Evolutionary conservation across 331 rosid species (phyloP), one percentile per base, ranked within the genome.

Genomic region (Malus hybrid): DNA sequence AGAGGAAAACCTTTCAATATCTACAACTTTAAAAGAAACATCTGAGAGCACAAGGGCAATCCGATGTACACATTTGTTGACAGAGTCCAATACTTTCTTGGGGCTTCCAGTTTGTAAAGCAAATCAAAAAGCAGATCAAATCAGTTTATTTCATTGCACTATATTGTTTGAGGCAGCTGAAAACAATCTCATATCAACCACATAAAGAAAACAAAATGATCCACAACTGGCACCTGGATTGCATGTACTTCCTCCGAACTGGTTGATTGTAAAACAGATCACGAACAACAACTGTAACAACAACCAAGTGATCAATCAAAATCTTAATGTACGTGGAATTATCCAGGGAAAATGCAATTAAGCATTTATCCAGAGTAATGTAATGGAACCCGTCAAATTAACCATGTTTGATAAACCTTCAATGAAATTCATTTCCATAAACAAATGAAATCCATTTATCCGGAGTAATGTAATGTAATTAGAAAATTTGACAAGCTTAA

Each of bases 211-310:
- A 48, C 67, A 22, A 63, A 55, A 52, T 32, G 18, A 55, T 48
- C 39, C 14, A 50, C 69, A 46, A 77, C 50, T 55, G 78, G 76
- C 76, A 94, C 99, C 99, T 94, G 81, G 92, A 88, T 74, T 87
- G 96, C 68, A 86, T 87, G 78, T 79, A 79, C 71, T 89, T 92
- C 87, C 97, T 92, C 83, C 97, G 91, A 85, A 94, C 96, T 46
- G 97, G 99, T 84, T 94, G 99, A 83, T 92, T 94, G 91, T 94
- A 92, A 83, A 90, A 94, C 80, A 92, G 81, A 84, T 94, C 99
- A 34, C 91, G 96, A 70, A 89, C 97, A 83, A 82, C 76, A 81
- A 90, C 99, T 94, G 88, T 83, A 78, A 77, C 28, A n/a, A 71
- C 72, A 74, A 33, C 42, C 31, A 73, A 73, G 79, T 59, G 67